Evolutionary conservation across 192 early-diverging fungal species (phyloP).

Genomic region (Coemansia furcata): DNA sequence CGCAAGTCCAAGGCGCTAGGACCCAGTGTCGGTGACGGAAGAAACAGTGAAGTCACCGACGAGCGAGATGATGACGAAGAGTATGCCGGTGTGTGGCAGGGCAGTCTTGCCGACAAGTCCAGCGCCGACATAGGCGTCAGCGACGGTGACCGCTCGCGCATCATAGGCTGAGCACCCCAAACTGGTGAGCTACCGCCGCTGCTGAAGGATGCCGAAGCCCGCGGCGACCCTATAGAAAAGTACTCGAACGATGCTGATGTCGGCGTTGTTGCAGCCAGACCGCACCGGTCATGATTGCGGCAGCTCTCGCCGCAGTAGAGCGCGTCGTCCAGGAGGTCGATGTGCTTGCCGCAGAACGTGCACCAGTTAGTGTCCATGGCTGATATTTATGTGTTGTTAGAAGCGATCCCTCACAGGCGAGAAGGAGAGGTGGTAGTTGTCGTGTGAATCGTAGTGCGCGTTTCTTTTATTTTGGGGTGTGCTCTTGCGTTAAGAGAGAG

Average conservation of each 20-base stretch:
- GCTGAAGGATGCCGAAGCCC: slow-evolving; percentile 18
- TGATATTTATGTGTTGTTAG: slow-evolving; percentile 3
- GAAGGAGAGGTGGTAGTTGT: background rate
- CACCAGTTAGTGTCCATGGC: slow-evolving; percentile 52
- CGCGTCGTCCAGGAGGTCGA: slow-evolving; percentile 44
- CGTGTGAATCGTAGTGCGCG: background rate
- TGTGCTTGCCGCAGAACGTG: slow-evolving; percentile 51
- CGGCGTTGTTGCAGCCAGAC: background rate
- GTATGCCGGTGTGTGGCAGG: slow-evolving; percentile 51
- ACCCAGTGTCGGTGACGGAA: slow-evolving; percentile 32
- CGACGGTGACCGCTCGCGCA: slow-evolving; percentile 46
- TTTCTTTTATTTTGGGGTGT: background rate
- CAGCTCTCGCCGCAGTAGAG: slow-evolving; percentile 49
- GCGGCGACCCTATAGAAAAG: slow-evolving; percentile 23
- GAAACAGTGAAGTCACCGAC: slow-evolving; percentile 9
- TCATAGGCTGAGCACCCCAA: slow-evolving; percentile 20
- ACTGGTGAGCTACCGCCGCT: slow-evolving; percentile 10
- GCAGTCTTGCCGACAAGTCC: slow-evolving; percentile 39
- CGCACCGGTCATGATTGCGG: slow-evolving; percentile 23
- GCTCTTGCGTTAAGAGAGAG: slow-evolving; percentile 1
- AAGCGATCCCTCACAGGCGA: slow-evolving; percentile 7
- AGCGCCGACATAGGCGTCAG: slow-evolving; percentile 43
- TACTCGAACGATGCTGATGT: slow-evolving; percentile 26
- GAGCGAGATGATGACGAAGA: slow-evolving; percentile 28
- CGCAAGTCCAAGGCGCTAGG: slow-evolving; percentile 35